phyloP scores from a whole-genome alignment of 495 filamentous ascomycete genomes.

The Acidiella bohemica region DNA sequence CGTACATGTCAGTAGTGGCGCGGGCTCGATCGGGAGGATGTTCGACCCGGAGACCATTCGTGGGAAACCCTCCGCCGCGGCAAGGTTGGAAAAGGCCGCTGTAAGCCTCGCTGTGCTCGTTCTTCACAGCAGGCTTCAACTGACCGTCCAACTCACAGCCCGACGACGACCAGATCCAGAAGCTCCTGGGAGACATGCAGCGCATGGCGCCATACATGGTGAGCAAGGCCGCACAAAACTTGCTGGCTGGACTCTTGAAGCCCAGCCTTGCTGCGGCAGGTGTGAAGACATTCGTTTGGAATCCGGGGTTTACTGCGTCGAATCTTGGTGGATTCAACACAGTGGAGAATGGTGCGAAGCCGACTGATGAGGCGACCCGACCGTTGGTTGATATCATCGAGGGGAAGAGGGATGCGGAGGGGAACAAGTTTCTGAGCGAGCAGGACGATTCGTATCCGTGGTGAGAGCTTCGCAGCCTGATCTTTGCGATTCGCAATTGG shows the following conservation, averaged over 20 bases:
- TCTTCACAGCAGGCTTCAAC: not conserved
- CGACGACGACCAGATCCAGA: not conserved
- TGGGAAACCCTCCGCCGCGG: not conserved
- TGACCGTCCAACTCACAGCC: not conserved
- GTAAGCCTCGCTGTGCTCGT: not conserved
- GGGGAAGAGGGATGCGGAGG: slow-evolving; percentile 8
- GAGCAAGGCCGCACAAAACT: slow-evolving; percentile 27
- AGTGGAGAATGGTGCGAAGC: slow-evolving; percentile 10
- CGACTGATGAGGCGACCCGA: not conserved
- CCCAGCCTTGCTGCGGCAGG: slow-evolving; percentile 10
- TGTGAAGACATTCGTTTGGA: slow-evolving; percentile 22
- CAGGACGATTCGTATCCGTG: slow-evolving; percentile 3
- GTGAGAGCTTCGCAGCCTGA: too few relatives aligned
- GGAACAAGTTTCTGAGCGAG: slow-evolving; percentile 1
- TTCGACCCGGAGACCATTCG: slow-evolving; percentile 5
- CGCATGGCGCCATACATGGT: too few relatives aligned
- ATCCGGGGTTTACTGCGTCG: slow-evolving; percentile 28
- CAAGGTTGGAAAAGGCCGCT: not conserved
- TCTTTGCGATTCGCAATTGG: too few relatives aligned
- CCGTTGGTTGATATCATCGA: slow-evolving; percentile 7
- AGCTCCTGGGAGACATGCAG: too few relatives aligned
- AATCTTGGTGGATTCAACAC: slow-evolving; percentile 29
- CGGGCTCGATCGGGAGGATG: slow-evolving; percentile 17
- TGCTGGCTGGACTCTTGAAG: slow-evolving; percentile 19
- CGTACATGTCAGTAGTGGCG: slow-evolving; percentile 23